Evolutionary conservation across 2,329 filamentous ascomycete species (phyloP).

Genomic region (Hypoxylon sp.): DNA sequence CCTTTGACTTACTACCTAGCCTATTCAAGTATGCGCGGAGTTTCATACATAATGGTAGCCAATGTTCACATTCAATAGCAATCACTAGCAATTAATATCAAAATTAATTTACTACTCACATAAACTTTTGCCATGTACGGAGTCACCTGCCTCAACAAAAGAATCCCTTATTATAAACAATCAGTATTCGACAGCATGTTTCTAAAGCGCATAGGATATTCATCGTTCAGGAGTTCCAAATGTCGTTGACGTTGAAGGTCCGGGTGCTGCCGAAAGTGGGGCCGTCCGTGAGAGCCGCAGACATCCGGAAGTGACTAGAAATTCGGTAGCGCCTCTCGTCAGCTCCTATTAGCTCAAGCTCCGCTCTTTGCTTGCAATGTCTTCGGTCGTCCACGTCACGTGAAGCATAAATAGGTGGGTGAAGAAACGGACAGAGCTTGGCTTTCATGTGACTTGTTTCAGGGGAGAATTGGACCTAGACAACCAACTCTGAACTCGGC

Average conservation of each 20-base stretch:
- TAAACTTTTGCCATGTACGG: too few relatives aligned
- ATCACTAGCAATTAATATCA: too few relatives aligned
- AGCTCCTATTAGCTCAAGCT: neutral
- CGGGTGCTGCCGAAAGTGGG: neutral
- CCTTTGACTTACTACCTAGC: too few relatives aligned
- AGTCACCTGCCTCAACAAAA: too few relatives aligned
- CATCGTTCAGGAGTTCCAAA: too few relatives aligned
- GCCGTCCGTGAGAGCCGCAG: neutral
- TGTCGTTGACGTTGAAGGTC: neutral
- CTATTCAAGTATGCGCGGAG: too few relatives aligned
- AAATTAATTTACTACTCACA: too few relatives aligned
- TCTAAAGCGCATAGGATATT: too few relatives aligned
- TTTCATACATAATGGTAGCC: too few relatives aligned
- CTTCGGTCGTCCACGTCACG: neutral
- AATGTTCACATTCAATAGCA: too few relatives aligned
- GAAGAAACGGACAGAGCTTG: neutral
- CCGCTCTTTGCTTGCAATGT: neutral
- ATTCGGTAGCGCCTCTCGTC: neutral
- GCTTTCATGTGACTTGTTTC: neutral
- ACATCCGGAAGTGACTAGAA: neutral
- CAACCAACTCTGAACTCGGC: slow-evolving; percentile 1
- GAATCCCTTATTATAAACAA: too few relatives aligned
- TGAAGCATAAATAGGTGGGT: neutral
- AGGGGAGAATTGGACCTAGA: neutral
- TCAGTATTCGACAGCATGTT: too few relatives aligned